These are phyloP conservation scores for Dictyophora rubrovolvata DNA, from an alignment of 768 basidiomycete genomes.

Conservation along the genomic window DNA sequence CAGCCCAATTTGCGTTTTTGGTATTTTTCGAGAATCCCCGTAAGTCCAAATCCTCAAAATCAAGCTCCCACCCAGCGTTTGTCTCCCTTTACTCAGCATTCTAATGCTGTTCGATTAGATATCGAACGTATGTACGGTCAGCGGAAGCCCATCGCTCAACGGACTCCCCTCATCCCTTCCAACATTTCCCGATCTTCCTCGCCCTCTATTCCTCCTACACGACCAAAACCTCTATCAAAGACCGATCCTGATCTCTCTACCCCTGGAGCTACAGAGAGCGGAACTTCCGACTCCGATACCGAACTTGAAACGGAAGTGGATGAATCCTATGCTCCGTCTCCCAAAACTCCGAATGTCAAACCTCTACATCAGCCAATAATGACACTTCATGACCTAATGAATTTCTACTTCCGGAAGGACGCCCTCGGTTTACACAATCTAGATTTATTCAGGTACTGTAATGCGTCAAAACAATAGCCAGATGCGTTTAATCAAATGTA, in stretches of 20 bases:
- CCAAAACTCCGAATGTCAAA: slow-evolving; percentile 19
- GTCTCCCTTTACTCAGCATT: slow-evolving; percentile 6
- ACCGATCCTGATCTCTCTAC: slow-evolving; percentile 22
- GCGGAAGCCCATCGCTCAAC: slow-evolving; percentile 79
- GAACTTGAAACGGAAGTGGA: slow-evolving; percentile 56
- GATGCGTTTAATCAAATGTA: slow-evolving; percentile 15
- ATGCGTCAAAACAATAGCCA: not conserved
- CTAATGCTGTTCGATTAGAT: slow-evolving; percentile 35
- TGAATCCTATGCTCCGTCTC: slow-evolving; percentile 10
- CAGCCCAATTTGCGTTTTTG: slow-evolving; percentile 93
- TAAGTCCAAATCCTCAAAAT: slow-evolving; percentile 29
- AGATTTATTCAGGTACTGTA: slow-evolving; percentile 70
- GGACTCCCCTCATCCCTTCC: slow-evolving; percentile 47
- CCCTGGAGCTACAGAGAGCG: slow-evolving; percentile 60
- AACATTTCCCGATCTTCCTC: slow-evolving; percentile 10
- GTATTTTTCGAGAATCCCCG: slow-evolving; percentile 96
- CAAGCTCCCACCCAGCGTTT: not conserved
- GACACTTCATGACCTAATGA: slow-evolving; percentile 83
- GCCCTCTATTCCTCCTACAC: not conserved
- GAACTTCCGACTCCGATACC: slow-evolving; percentile 56
- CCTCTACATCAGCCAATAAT: slow-evolving; percentile 13
- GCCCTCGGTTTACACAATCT: slow-evolving; percentile 69
- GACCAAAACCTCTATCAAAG: not conserved
- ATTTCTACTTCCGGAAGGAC: slow-evolving; percentile 87
- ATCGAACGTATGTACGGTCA: slow-evolving; percentile 92